Conservation (phyloP, 129 eudicot genomes). For the Sambucus nigra region DNA sequence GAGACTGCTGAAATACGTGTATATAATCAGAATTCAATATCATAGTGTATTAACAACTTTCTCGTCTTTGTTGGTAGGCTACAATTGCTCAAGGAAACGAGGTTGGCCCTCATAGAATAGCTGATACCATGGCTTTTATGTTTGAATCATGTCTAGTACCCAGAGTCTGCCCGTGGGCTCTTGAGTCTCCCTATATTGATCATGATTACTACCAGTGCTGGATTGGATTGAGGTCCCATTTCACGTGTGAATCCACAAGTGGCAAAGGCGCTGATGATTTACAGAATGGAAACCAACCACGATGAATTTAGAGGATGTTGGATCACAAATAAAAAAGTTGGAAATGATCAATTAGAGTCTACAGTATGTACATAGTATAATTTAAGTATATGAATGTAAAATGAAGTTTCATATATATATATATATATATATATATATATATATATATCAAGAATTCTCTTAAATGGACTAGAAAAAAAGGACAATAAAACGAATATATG, state of each 20-base stretch:
- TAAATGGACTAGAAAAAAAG: too few relatives aligned
- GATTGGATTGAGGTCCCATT: constrained; percentile 88
- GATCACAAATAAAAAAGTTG: neutral
- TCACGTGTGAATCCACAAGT: constrained; percentile 15
- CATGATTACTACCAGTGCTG: constrained; percentile 91
- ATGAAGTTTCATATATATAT: neutral
- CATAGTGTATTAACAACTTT: neutral
- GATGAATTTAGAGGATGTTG: too few relatives aligned
- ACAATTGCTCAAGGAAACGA: constrained; percentile 64
- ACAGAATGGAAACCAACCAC: constrained; percentile 16
- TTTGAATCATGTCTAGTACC: constrained; percentile 91
- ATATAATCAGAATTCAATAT: too few relatives aligned
- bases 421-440: too few relatives aligned
- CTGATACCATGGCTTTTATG: constrained; percentile 91
- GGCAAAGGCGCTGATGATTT: constrained; percentile 10
- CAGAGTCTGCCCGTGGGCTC: constrained; percentile 87
- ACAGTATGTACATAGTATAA: neutral
- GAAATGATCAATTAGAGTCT: neutral
- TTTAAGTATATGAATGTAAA: too few relatives aligned
- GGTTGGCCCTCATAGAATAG: constrained; percentile 59
- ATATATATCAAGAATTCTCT: neutral
- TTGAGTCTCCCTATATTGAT: constrained; percentile 71
- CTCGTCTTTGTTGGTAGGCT: constrained; percentile 32
- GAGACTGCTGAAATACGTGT: too few relatives aligned
- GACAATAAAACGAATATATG: too few relatives aligned